Evolutionary conservation across 192 early-diverging fungal species (phyloP), one percentile per base, ranked within the genome.

Genomic region (Ramicandelaber brevisporus): DNA sequence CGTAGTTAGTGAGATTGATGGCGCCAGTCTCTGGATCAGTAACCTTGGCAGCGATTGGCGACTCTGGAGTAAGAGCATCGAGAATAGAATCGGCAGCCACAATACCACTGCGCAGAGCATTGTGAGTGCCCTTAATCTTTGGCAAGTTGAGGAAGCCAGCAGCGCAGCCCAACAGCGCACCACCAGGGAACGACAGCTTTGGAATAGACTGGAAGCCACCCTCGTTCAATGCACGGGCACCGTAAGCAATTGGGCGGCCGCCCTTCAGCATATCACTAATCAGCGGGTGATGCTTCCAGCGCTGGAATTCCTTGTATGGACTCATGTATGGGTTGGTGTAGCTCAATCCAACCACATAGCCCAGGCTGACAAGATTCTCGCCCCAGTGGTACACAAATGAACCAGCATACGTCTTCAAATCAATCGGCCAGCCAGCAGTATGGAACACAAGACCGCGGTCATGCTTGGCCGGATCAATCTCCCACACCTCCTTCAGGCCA

Each of bases 61-160:
- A 34, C 10, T 41, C 39, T 6, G 24, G 16, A 2, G 44, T 24
- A 25, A 81, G 51, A 3, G 73, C 63, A 10, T 74, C 71, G 47
- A 68, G 87, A 2, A 78, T 70, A 20, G 82, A 65, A 44, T 98
- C 92, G 15, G 73, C 92, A 18, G 88, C 92, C 30, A 98, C 46
- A 56, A 97, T 93, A 18, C 88, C 88, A 13, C 78, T 85, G 55
- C 86, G 87, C 87, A 98, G 93, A 25, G 92, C 84, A n/a, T 78
- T 98, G 57, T 98, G 92, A 0, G 88, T 98, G 21, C 92, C 92
- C 57, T 98, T 98, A 44, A 98, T 95, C 56, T 98, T 98, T 32
- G 85, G 78, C 33, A 98, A 64, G 44, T 98, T 98, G 36, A 98
- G 36, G 53, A 93, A 88, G 2, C 92, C 88, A 25, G 92, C 92